These are phyloP conservation scores for Cytospora chrysosperma DNA, from an alignment of 2,329 filamentous ascomycete genomes.

Conservation along the genomic window DNA sequence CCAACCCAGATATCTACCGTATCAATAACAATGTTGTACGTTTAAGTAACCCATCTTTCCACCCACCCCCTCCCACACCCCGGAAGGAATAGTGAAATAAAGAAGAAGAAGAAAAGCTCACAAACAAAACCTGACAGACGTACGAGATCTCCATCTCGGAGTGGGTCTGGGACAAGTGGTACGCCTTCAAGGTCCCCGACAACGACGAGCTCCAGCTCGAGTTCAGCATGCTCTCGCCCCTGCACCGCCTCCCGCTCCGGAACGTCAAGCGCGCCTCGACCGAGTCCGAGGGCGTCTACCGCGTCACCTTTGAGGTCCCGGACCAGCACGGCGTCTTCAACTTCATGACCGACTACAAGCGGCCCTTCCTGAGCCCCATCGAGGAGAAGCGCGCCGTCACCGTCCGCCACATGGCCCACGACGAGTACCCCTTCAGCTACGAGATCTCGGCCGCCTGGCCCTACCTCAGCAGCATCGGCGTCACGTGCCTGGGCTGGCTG, in stretches of 20 bases:
- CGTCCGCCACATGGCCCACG: constrained; percentile 93
- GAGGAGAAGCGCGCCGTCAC: constrained; percentile 96
- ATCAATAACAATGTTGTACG: constrained; percentile 95
- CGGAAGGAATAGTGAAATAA: not conserved
- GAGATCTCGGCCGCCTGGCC: constrained; percentile 90
- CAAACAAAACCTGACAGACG: constrained; percentile 50
- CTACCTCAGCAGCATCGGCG: constrained; percentile 86
- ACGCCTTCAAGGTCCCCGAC: constrained; percentile 68
- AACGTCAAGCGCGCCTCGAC: constrained; percentile 48
- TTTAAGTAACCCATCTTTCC: too few species aligned
- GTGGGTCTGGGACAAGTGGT: constrained; percentile 71
- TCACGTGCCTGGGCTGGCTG: constrained; percentile 81
- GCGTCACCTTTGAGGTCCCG: constrained; percentile 74
- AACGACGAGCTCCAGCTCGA: constrained; percentile 85
- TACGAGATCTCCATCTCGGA: constrained; percentile 90
- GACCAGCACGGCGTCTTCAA: constrained; percentile 99
- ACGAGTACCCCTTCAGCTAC: constrained; percentile 92
- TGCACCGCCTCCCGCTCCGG: constrained; percentile 79
- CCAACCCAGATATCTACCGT: constrained; percentile 87
- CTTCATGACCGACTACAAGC: constrained; percentile 96
- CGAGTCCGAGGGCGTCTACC: constrained; percentile 68
- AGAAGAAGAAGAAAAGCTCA: constrained; percentile 27
- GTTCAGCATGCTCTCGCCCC: constrained; percentile 97
- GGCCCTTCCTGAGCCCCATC: constrained; percentile 82
- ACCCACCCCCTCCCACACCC: not conserved